Percentiles rank a stretch among this genome's conserved stretches.
phyloP scores from a whole-genome alignment of 2,329 filamentous ascomycete genomes.

The Botrytis aclada region DNA sequence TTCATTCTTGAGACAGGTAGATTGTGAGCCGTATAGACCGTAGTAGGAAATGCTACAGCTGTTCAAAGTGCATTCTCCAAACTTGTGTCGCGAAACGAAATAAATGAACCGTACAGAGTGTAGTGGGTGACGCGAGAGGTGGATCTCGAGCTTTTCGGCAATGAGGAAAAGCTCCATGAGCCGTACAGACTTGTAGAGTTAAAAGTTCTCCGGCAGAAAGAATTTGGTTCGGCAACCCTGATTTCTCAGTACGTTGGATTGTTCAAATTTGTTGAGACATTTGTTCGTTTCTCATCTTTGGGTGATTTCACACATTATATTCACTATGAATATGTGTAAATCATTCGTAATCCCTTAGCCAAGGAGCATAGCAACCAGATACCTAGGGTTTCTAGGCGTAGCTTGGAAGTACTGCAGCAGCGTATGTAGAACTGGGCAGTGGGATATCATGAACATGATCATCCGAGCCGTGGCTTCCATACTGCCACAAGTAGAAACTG shows the following conservation, averaged over 20 bases:
- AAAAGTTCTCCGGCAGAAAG: neutral
- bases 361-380: neutral
- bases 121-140: neutral
- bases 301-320: neutral
- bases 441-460: neutral
- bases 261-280: neutral
- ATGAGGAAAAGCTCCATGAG: neutral
- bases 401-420: neutral
- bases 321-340: neutral
- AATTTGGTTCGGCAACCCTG: neutral
- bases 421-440: neutral
- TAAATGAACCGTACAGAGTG: neutral
- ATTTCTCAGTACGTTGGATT: neutral
- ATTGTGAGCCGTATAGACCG: neutral
- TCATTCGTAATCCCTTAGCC: neutral
- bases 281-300: neutral
- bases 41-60: neutral
- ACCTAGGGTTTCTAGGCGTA: neutral
- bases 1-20: neutral
- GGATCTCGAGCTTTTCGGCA: neutral
- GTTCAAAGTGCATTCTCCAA: neutral
- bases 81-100: neutral
- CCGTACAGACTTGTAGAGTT: neutral
- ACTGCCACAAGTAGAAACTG: neutral
- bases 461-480: neutral